Conservation (phyloP, 768 basidiomycete genomes). For the Termitomyces sp. region DNA sequence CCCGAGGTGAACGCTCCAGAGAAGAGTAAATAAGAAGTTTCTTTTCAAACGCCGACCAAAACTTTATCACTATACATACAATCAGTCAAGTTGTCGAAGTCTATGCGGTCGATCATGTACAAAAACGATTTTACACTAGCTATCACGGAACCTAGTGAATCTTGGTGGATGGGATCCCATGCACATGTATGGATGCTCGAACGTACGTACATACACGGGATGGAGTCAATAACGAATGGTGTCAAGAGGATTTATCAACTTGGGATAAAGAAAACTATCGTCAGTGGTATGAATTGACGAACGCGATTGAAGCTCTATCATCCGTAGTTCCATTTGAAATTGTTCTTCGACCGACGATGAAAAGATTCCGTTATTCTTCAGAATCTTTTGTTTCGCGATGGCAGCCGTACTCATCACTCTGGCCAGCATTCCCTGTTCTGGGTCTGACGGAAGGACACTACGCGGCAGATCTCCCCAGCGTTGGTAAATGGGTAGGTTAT, state of each 20-base stretch:
- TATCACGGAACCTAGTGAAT: neutral
- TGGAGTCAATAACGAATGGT: neutral
- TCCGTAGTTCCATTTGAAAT: neutral
- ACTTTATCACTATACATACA: neutral
- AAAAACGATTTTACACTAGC: too few relatives aligned
- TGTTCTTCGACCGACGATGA: neutral
- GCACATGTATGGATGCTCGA: neutral
- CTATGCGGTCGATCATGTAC: neutral
- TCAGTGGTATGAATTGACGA: neutral
- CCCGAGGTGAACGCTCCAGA: neutral
- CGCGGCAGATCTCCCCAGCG: slow-evolving; percentile 13
- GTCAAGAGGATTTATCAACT: neutral
- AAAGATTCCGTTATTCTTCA: neutral
- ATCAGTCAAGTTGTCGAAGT: neutral
- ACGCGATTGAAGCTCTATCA: neutral
- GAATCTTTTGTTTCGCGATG: slow-evolving; percentile 2
- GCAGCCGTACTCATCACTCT: slow-evolving; percentile 1
- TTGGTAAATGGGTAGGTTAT: slow-evolving; percentile 9
- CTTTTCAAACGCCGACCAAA: too few relatives aligned
- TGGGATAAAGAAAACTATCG: neutral
- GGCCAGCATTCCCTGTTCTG: slow-evolving; percentile 7
- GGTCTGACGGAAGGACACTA: slow-evolving; percentile 6
- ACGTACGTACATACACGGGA: neutral
- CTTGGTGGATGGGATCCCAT: neutral
- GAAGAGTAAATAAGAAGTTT: neutral